Percentiles rank a stretch among this genome's conserved stretches.
phyloP scores from a whole-genome alignment of 331 rosid genomes.

The Spiraea crenata region DNA sequence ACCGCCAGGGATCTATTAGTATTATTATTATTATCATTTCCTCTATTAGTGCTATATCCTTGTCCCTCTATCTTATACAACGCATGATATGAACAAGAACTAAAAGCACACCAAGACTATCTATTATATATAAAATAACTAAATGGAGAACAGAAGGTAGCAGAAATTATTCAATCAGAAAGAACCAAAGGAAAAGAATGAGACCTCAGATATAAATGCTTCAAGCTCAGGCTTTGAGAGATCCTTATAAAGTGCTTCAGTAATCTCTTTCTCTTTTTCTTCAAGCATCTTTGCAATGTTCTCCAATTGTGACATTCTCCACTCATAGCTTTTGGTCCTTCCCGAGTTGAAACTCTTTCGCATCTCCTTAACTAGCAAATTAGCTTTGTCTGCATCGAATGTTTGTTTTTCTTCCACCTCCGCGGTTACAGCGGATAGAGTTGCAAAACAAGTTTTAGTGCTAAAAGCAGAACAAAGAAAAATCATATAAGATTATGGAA shows the following conservation, averaged over 20 bases:
- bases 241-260: slow-evolving; percentile 55
- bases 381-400: slow-evolving; percentile 47
- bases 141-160: background rate
- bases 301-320: slow-evolving; percentile 65
- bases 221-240: slow-evolving; percentile 61
- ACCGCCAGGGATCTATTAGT: background rate
- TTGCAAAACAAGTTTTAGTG: slow-evolving; percentile 44
- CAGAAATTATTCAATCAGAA: slow-evolving; percentile 34
- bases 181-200: background rate
- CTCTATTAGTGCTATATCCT: background rate
- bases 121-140: background rate
- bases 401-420: slow-evolving; percentile 35
- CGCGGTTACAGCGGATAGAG: slow-evolving; percentile 32
- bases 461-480: slow-evolving; percentile 16
- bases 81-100: slow-evolving; percentile 1
- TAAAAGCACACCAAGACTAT: background rate
- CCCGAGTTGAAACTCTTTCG: slow-evolving; percentile 53
- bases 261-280: slow-evolving; percentile 58
- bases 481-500: background rate
- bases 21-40: background rate
- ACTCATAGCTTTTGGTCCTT: slow-evolving; percentile 67
- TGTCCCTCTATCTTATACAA: background rate
- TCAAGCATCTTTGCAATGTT: slow-evolving; percentile 59
- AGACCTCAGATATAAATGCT: slow-evolving; percentile 66
- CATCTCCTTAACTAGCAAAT: slow-evolving; percentile 46